phyloP scores from a whole-genome alignment of 441 rosid genomes.

The Syzygium malaccense region DNA sequence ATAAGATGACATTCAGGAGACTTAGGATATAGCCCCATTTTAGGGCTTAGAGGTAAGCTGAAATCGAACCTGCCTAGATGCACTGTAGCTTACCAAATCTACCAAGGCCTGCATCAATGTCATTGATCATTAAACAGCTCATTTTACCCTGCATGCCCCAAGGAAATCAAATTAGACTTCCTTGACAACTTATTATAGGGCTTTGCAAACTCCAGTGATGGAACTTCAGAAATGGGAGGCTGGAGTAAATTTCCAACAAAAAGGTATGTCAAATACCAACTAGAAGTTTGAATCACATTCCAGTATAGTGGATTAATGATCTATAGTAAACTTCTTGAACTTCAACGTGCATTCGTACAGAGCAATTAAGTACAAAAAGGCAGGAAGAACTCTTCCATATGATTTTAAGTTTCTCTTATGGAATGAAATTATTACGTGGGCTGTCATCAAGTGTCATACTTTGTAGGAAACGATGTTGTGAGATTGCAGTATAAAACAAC shows the following conservation, averaged over 20 bases:
- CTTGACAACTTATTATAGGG: neutral
- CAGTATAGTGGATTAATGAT: neutral
- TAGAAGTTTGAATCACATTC: neutral
- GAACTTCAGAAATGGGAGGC: neutral
- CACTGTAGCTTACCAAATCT: slow-evolving; percentile 70
- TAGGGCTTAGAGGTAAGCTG: neutral
- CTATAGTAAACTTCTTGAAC: neutral
- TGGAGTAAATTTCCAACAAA: neutral
- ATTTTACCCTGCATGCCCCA: slow-evolving; percentile 73
- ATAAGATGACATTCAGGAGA: neutral
- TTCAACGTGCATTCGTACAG: neutral
- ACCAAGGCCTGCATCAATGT: slow-evolving; percentile 96
- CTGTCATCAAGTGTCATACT: neutral
- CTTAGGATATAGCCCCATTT: neutral
- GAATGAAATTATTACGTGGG: neutral
- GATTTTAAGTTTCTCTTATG: neutral
- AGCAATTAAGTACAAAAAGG: neutral
- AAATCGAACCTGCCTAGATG: neutral
- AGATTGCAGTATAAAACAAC: neutral
- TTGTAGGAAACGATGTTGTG: neutral
- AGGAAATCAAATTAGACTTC: slow-evolving; percentile 8
- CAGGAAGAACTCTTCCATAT: neutral
- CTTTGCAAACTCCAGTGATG: neutral
- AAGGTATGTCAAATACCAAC: neutral
- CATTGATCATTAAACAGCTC: slow-evolving; percentile 96